Evolutionary conservation across 75 land plant species (phyloP), one percentile per base, ranked within the genome.

Genomic region (Azolla pinnata): DNA sequence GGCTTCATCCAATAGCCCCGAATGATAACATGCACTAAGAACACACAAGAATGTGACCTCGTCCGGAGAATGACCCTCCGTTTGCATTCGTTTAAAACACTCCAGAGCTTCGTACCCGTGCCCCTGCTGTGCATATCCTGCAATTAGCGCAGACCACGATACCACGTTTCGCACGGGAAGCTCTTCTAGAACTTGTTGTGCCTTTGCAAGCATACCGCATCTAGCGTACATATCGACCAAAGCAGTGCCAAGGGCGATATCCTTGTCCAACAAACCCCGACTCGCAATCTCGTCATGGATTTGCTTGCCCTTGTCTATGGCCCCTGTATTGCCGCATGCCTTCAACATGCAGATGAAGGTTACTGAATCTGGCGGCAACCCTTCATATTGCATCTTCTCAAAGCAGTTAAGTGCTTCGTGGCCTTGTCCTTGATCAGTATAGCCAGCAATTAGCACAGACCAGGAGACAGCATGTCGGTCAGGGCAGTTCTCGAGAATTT

Each of bases 371-470:
- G 83, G 75, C 54, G 58, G 56, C 29, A 65, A 54, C 1, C 55
- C 65, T 25, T 63, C 71, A 47, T 64, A 28, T 40, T 40, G 26
- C 90, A 82, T 86, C 38, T 71, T 28, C 31, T 74, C 24, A 56
- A 73, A 86, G 25, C 83, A 18, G 17, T 57, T n/a, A 0, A 76
- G 16, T 16, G 90, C 80, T 57, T 76, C 76, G 4, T 47, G 68
- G 4, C 54, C 67, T 51, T 52, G 31, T 10, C 81, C 83, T 44
- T 81, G 74, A 18, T 78, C 70, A 8, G 76, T 77, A 59, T 67
- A 73, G 8, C 84, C 88, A 44, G 48, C 45, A 30, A 85, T 85
- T 72, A 85, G 72, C 7, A 84, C 55, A 59, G 78, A 81, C 88
- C 88, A 85, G 9, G 72, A 68, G 32, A 64, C 55, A 34, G 28